These are phyloP conservation scores for Scheffersomyces parashehatae DNA, from an alignment of 1,139 yeast genomes.

Conservation along the genomic window DNA sequence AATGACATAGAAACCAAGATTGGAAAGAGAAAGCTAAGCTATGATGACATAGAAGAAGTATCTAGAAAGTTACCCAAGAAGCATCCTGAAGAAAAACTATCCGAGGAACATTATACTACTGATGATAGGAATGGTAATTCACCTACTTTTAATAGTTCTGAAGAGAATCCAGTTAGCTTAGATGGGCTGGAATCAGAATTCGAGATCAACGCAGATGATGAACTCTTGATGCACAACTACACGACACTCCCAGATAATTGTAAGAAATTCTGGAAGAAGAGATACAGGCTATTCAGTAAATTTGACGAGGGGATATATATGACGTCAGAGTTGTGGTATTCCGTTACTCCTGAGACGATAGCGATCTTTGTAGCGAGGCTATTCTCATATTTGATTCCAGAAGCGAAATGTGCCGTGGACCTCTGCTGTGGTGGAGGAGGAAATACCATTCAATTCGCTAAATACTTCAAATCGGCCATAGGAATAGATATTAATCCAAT, in stretches of 20 bases:
- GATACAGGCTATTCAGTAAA: constrained; percentile 58
- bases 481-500: constrained; percentile 67
- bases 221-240: constrained; percentile 39
- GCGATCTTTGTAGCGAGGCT: constrained; percentile 67
- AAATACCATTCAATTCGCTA: constrained; percentile 80
- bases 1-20: too few relatives aligned
- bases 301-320: constrained; percentile 73
- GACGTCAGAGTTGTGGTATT: constrained; percentile 81
- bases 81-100: neutral
- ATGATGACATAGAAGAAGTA: too few relatives aligned
- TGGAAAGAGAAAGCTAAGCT: too few relatives aligned
- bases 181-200: constrained; percentile 8
- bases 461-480: constrained; percentile 54
- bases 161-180: neutral
- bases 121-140: neutral
- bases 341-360: constrained; percentile 84
- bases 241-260: constrained; percentile 42
- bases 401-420: constrained; percentile 54
- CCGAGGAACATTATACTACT: neutral
- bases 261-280: constrained; percentile 59
- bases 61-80: neutral
- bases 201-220: constrained; percentile 26
- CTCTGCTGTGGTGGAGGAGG: constrained; percentile 97
- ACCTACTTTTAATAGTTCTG: neutral
- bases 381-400: constrained; percentile 41